phyloP scores from a whole-genome alignment of 257 asterid genomes.

The Solanum peruvianum region DNA sequence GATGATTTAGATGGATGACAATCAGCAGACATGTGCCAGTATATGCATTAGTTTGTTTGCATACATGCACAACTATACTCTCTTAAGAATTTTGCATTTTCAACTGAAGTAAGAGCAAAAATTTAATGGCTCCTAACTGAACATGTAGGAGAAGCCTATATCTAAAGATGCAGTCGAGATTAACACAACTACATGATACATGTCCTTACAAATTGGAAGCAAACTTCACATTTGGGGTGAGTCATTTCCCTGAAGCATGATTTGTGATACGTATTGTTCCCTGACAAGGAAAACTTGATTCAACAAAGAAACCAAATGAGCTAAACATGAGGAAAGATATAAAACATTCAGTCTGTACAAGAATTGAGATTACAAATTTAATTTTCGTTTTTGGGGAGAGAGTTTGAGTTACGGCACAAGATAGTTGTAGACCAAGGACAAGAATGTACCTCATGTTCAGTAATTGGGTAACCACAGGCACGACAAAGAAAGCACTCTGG shows the following conservation, averaged over 20 bases:
- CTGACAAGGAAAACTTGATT: conserved; percentile 89
- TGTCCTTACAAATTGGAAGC: conserved; percentile 71
- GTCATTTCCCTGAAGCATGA: conserved; percentile 93
- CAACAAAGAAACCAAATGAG: conserved; percentile 38
- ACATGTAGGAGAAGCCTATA: not conserved
- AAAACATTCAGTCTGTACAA: not conserved
- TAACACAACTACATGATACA: not conserved
- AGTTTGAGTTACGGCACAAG: not conserved
- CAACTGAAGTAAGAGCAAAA: not conserved
- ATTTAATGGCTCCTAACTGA: not conserved
- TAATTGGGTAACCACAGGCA: conserved; percentile 68
- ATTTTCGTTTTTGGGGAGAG: not conserved
- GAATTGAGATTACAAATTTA: not conserved
- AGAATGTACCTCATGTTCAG: conserved; percentile 65
- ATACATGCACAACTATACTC: not conserved
- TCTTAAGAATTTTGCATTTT: not conserved
- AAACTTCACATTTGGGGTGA: conserved; percentile 95
- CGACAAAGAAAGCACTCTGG: conserved; percentile 85
- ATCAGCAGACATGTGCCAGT: not conserved
- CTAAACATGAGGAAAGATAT: not conserved
- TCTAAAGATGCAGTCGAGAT: not conserved
- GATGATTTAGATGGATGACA: not conserved
- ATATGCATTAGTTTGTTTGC: not conserved
- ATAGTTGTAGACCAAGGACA: not conserved
- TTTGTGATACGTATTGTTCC: conserved; percentile 68